A percentile compares a stretch with the other conserved stretches of the same genome.
Evolutionary conservation across 306 rosid genomes (phyloP).

Genomic region (Neltuma alba): DNA sequence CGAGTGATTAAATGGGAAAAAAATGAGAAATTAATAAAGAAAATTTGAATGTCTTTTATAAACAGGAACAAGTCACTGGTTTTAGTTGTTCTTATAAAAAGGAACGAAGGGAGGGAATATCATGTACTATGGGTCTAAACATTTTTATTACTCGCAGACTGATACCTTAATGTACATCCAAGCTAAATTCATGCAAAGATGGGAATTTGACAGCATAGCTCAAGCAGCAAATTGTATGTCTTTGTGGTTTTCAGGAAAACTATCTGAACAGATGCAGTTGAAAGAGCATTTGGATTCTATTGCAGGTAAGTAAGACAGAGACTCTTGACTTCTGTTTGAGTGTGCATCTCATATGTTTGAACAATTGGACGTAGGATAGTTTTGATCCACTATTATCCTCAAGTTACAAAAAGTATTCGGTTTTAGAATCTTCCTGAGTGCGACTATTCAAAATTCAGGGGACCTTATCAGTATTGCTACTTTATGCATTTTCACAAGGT

Average conservation of each 20-base stretch:
- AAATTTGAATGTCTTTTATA: too few species aligned
- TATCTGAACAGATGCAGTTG: constrained; percentile 60
- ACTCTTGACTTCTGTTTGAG: constrained; percentile 26
- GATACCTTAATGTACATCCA: constrained; percentile 84
- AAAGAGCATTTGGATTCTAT: constrained; percentile 70
- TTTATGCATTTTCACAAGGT: too few species aligned
- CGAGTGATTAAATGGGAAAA: too few species aligned
- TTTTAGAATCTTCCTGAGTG: too few species aligned
- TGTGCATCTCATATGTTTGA: constrained; percentile 22
- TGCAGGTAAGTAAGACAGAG: constrained; percentile 55
- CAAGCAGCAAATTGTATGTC: constrained; percentile 75
- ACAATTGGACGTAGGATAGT: constrained; percentile 24
- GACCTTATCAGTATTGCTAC: too few species aligned
- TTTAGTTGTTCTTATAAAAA: too few species aligned
- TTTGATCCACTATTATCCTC: not conserved
- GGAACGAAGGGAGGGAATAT: too few species aligned
- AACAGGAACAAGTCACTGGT: too few species aligned
- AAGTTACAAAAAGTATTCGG: too few species aligned
- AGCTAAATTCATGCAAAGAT: constrained; percentile 79
- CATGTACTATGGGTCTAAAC: constrained; percentile 4
- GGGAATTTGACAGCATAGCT: constrained; percentile 92
- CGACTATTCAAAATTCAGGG: too few species aligned
- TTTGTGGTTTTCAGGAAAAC: constrained; percentile 85
- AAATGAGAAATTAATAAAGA: too few species aligned
- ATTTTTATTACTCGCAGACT: constrained; percentile 54